Conservation (phyloP, 1,284 basidiomycete genomes). For the Rhodotorula sp. region DNA sequence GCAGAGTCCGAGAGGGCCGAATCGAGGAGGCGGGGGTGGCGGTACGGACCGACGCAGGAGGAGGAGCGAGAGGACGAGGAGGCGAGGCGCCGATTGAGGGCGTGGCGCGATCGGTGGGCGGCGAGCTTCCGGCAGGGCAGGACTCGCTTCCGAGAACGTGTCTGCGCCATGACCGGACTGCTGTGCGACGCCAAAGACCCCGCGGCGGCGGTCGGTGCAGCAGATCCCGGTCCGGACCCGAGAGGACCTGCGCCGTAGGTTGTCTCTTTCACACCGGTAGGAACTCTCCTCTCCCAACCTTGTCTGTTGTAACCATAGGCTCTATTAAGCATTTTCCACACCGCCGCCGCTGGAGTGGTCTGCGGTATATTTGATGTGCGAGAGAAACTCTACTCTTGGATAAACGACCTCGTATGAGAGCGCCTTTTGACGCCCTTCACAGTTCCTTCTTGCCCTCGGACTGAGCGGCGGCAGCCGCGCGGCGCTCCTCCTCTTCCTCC, state of each 20-base stretch:
- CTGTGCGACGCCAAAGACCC: slow-evolving; percentile 24
- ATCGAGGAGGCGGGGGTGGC: background rate
- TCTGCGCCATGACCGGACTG: slow-evolving; percentile 34
- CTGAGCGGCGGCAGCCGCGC: background rate
- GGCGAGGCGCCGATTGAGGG: slow-evolving; percentile 17
- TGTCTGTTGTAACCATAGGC: background rate
- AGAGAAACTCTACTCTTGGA: too few species aligned
- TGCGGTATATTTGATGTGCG: too few species aligned
- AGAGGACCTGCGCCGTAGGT: background rate
- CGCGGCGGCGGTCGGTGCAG: background rate
- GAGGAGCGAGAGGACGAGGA: background rate
- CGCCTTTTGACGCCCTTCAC: background rate
- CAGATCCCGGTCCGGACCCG: background rate
- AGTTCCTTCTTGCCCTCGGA: slow-evolving; percentile 12
- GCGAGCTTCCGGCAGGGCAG: slow-evolving; percentile 12
- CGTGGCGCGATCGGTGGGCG: slow-evolving; percentile 34
- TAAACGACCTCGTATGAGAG: background rate
- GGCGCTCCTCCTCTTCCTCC: slow-evolving; percentile 21
- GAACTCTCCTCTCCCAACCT: background rate
- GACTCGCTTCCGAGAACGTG: slow-evolving; percentile 18
- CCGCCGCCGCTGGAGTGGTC: too few species aligned
- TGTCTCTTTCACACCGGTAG: too few species aligned
- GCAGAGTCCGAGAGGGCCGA: background rate
- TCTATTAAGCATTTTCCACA: background rate
- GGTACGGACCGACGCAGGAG: background rate